These are phyloP conservation scores for Eustoma russellianum DNA, from an alignment of 257 asterid genomes.

Conservation along the genomic window DNA sequence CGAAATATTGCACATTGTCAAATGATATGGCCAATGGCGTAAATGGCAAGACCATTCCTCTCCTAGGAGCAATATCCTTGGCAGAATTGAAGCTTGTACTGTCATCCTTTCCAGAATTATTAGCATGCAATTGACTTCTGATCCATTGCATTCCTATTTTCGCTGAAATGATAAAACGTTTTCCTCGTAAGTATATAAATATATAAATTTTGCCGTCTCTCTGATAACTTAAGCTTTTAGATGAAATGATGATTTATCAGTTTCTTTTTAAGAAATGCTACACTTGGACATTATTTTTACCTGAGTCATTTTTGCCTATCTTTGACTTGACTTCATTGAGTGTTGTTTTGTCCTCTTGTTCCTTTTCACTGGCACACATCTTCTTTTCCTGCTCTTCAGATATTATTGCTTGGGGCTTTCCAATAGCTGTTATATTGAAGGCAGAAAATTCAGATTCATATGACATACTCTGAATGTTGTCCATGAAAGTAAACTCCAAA, in stretches of 20 bases:
- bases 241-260: background rate
- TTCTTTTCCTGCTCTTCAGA: slow-evolving; percentile 61
- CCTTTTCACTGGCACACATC: slow-evolving; percentile 34
- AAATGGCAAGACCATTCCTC: slow-evolving; percentile 80
- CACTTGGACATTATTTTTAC: slow-evolving; percentile 16
- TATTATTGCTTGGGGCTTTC: slow-evolving; percentile 65
- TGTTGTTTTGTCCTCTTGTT: slow-evolving; percentile 29
- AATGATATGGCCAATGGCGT: slow-evolving; percentile 63
- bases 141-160: slow-evolving; percentile 42
- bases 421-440: slow-evolving; percentile 34
- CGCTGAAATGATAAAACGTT: slow-evolving; percentile 16
- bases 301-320: slow-evolving; percentile 48
- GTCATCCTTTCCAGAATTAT: slow-evolving; percentile 17
- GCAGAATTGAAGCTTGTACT: slow-evolving; percentile 24
- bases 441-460: background rate
- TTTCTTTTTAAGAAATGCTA: background rate
- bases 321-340: slow-evolving; percentile 30
- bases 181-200: background rate
- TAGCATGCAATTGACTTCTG: slow-evolving; percentile 35
- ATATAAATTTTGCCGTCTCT: slow-evolving; percentile 4
- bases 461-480: background rate
- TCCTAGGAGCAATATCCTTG: slow-evolving; percentile 38
- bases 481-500: background rate
- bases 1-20: slow-evolving; percentile 52
- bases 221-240: background rate